Evolutionary conservation across 164 flowering plant genomes (phyloP).

Genomic region (Chloranthus sessilifolius): DNA sequence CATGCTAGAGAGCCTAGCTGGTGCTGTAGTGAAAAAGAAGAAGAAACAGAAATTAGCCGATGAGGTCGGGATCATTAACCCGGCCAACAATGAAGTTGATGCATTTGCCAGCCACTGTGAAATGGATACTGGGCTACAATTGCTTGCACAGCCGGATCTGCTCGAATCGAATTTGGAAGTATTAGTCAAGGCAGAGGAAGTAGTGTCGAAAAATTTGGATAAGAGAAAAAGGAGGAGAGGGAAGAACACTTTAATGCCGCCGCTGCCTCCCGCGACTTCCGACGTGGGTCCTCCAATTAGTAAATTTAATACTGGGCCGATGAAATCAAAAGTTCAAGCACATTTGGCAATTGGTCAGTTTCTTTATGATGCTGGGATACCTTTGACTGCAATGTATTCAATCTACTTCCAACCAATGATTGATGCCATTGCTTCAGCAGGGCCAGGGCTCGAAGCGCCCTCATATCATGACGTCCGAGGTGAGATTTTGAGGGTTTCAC

Average conservation of each 20-base stretch:
- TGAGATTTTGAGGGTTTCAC: constrained; percentile 59
- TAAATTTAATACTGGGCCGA: constrained; percentile 14
- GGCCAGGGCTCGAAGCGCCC: constrained; percentile 41
- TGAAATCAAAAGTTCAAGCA: constrained; percentile 21
- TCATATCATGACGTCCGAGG: constrained; percentile 70
- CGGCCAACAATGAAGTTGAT: constrained; percentile 18
- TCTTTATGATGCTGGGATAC: constrained; percentile 68
- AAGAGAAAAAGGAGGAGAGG: constrained; percentile 50
- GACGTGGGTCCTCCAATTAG: constrained; percentile 8
- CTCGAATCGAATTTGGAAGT: constrained; percentile 25
- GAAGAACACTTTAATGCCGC: constrained; percentile 21
- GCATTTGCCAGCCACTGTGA: constrained; percentile 27
- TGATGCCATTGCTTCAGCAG: constrained; percentile 64
- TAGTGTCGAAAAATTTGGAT: constrained; percentile 16
- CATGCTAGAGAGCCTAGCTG: constrained; percentile 75
- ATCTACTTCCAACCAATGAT: constrained; percentile 81
- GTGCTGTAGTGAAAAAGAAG: constrained; percentile 49
- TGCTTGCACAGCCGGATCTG: constrained; percentile 23
- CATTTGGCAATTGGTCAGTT: constrained; percentile 76
- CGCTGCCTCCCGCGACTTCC: constrained; percentile 11
- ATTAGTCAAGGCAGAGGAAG: constrained; percentile 28
- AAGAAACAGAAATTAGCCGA: constrained; percentile 57
- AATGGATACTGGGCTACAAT: constrained; percentile 20
- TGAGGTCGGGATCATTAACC: constrained; percentile 23
- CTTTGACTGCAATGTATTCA: constrained; percentile 67